Base-by-base conservation (phyloP, 371 early-diverging fungal genomes). In the Cladochytrium tenue region DNA sequence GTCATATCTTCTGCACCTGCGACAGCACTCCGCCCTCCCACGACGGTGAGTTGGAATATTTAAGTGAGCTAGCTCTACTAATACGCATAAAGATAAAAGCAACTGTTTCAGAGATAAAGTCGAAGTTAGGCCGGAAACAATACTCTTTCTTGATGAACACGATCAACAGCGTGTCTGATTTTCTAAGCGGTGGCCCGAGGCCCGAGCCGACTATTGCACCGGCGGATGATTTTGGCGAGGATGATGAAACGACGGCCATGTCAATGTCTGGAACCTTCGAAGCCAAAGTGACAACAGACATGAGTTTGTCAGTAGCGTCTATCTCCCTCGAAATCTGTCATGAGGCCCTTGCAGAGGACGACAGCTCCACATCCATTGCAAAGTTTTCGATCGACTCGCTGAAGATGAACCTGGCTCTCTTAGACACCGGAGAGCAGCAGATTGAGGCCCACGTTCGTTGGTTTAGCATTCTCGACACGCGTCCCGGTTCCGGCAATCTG, bases 41-140 rank as follows among this genome's bases (percentile, higher is more conserved):
- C 65, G 4, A 55, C 55, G 58, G 65, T 64, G 25, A 32, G 53
- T n/a, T n/a, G n/a, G n/a, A n/a, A n/a, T n/a, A n/a, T n/a, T n/a
- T n/a, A n/a, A n/a, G n/a, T n/a, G n/a, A n/a, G n/a, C n/a, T n/a
- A n/a, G n/a, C n/a, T n/a, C n/a, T n/a, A n/a, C n/a, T n/a, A n/a
- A n/a, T n/a, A n/a, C n/a, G n/a, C n/a, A n/a, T n/a, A n/a, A 51
- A 53, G 32, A 13, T 31, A 26, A 88, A 35, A 81, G 90, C n/a
- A 58, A 5, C 10, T 15, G 7, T 36, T 31, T 3, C 75, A 89
- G 74, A 92, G 56, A 85, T 95, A 15, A 83, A 81, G 64, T 86
- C 95, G 86, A 78, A 82, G 43, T 67, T 95, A 63, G 92, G 92
- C 0, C 88, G 91, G 63, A 76, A 81, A 25, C 96, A 96, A 76